These are phyloP conservation scores for Macroventuria anomochaeta DNA, from an alignment of 2,329 filamentous ascomycete species.

Conservation along the genomic window DNA sequence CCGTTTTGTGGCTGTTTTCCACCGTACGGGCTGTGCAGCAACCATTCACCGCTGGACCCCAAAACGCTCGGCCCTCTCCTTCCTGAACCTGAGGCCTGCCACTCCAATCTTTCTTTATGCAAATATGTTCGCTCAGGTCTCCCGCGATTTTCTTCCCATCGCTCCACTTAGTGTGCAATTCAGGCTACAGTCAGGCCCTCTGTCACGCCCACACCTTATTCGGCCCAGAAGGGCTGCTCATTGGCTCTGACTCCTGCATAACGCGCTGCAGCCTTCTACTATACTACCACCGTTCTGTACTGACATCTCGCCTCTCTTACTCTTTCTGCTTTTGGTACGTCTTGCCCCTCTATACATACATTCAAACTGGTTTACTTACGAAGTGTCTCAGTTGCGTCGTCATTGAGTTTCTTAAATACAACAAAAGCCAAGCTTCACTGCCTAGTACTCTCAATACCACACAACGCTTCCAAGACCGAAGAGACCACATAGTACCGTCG, in stretches of 20 bases:
- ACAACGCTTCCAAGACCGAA: not conserved
- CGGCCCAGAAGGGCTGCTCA: conserved; percentile 33
- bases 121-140: conserved; percentile 9
- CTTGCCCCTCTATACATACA: conserved; percentile 24
- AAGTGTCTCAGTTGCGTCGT: conserved; percentile 35
- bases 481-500: not conserved
- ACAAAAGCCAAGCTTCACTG: conserved; percentile 6
- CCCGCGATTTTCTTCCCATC: not conserved
- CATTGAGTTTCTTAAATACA: conserved; percentile 29
- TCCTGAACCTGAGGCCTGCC: conserved; percentile 36
- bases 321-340: conserved; percentile 25
- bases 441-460: conserved; percentile 17
- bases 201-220: conserved; percentile 35
- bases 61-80: conserved; percentile 29
- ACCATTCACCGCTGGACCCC: conserved; percentile 34
- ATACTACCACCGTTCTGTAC: conserved; percentile 34
- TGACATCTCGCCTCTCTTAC: conserved; percentile 32
- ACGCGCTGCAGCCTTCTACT: conserved; percentile 33
- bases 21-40: conserved; percentile 42
- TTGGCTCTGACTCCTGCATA: conserved; percentile 30
- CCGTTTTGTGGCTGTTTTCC: conserved; percentile 14
- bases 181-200: conserved; percentile 43
- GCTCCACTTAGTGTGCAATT: conserved; percentile 11
- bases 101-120: conserved; percentile 20
- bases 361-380: conserved; percentile 22